Evolutionary conservation across 2,329 filamentous ascomycete species (phyloP).

Genomic region (Coniochaeta hoffmannii): DNA sequence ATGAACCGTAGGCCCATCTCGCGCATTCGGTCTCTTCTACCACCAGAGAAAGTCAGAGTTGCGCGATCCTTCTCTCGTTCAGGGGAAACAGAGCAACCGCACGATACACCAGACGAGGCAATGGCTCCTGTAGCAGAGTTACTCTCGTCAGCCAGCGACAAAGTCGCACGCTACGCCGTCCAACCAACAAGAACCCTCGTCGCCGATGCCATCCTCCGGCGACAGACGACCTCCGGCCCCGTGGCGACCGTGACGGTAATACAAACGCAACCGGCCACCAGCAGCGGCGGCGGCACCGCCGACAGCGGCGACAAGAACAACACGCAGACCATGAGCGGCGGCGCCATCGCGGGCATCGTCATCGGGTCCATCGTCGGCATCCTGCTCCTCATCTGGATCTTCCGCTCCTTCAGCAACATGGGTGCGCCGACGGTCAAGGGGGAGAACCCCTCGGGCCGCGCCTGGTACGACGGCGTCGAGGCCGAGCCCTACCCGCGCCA

Average conservation of each 20-base stretch:
- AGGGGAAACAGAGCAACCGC: background rate
- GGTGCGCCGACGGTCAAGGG: constrained; percentile 25
- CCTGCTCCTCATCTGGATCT: constrained; percentile 37
- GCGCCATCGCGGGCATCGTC: constrained; percentile 44
- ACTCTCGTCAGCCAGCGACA: background rate
- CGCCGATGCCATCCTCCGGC: background rate
- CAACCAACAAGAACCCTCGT: background rate
- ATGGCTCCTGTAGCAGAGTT: constrained; percentile 2
- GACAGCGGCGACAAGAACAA: background rate
- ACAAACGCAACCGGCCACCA: background rate
- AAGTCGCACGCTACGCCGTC: background rate
- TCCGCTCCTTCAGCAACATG: constrained; percentile 35
- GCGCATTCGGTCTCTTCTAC: background rate
- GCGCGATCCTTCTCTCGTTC: background rate
- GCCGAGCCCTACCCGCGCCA: constrained; percentile 10
- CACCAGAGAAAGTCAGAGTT: background rate
- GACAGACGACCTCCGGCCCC: background rate
- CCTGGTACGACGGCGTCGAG: constrained; percentile 24
- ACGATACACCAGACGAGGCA: background rate
- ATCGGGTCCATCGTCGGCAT: constrained; percentile 39
- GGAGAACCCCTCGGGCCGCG: constrained; percentile 8
- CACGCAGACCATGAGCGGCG: constrained; percentile 27
- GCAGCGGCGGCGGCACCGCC: background rate
- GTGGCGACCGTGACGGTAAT: background rate
- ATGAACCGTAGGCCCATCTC: background rate